Conservation (phyloP, 148 eudicot species). For the Polygonum maritimum region DNA sequence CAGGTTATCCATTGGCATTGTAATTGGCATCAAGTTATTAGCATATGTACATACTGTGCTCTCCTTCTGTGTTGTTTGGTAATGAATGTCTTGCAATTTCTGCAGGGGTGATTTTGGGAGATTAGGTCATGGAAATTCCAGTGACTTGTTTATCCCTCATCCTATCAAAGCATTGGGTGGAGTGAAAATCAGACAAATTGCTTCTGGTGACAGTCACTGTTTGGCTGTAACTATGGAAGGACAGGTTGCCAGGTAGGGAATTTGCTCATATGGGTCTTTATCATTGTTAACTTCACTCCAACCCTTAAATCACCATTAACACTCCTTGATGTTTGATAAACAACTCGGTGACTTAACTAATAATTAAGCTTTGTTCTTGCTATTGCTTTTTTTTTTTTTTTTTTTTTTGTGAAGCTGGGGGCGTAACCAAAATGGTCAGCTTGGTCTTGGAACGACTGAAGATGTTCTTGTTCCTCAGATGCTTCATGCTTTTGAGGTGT, state of each 20-base stretch:
- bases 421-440: conserved; percentile 97
- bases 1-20: background rate
- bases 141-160: conserved; percentile 82
- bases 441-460: conserved; percentile 87
- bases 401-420: conserved; percentile 70
- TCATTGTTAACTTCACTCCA: background rate
- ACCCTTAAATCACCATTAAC: background rate
- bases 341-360: background rate
- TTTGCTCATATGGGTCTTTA: background rate
- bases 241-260: conserved; percentile 57
- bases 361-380: background rate
- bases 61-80: background rate
- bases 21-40: background rate
- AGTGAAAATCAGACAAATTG: conserved; percentile 74
- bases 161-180: conserved; percentile 76
- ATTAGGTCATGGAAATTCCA: conserved; percentile 96
- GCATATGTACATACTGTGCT: background rate
- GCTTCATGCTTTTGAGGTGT: conserved; percentile 73
- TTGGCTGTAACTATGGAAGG: conserved; percentile 93
- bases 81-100: background rate
- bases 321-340: background rate
- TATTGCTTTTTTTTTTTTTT: background rate
- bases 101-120: conserved; percentile 99
- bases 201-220: conserved; percentile 98
- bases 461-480: conserved; percentile 83